Evolutionary conservation across 2,329 filamentous ascomycete species (phyloP).

Genomic region (Talaromyces sp.): DNA sequence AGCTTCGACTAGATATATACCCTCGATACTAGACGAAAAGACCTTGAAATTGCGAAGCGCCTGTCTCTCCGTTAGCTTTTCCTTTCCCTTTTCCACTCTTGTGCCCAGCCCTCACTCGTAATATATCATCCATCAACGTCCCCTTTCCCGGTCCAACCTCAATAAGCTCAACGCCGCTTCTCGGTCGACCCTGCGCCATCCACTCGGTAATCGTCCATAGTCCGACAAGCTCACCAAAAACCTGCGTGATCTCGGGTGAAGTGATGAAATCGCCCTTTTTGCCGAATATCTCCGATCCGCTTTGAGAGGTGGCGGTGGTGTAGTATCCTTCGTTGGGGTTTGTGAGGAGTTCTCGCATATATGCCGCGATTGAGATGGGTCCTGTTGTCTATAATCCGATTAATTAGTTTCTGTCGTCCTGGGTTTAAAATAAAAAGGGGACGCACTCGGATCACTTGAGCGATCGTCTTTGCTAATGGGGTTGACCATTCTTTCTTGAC

Average conservation of each 20-base stretch:
- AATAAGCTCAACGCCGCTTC: slow-evolving; percentile 74
- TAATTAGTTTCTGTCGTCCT: background rate
- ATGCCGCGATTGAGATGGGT: slow-evolving; percentile 84
- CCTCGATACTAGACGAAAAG: slow-evolving; percentile 70
- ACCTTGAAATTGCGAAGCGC: slow-evolving; percentile 78
- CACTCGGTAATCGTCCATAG: slow-evolving; percentile 96
- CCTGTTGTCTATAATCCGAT: slow-evolving; percentile 64
- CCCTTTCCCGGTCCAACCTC: slow-evolving; percentile 92
- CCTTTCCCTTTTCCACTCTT: background rate
- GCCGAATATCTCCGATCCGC: slow-evolving; percentile 82
- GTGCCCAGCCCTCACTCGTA: slow-evolving; percentile 58
- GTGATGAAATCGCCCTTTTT: slow-evolving; percentile 91
- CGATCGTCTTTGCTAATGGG: slow-evolving; percentile 79
- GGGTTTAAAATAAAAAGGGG: background rate
- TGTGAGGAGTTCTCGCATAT: slow-evolving; percentile 98
- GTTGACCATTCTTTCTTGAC: slow-evolving; percentile 73
- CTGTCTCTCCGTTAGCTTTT: slow-evolving; percentile 40
- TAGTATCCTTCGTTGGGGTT: slow-evolving; percentile 91
- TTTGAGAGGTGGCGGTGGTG: slow-evolving; percentile 69
- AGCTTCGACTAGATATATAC: slow-evolving; percentile 94
- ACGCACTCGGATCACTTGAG: slow-evolving; percentile 69
- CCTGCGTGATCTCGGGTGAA: slow-evolving; percentile 92
- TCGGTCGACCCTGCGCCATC: slow-evolving; percentile 79
- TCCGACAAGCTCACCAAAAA: slow-evolving; percentile 91
- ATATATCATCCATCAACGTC: slow-evolving; percentile 93